Base-by-base conservation (phyloP, 106 monocot genomes). In the Dactylorhiza incarnata region DNA sequence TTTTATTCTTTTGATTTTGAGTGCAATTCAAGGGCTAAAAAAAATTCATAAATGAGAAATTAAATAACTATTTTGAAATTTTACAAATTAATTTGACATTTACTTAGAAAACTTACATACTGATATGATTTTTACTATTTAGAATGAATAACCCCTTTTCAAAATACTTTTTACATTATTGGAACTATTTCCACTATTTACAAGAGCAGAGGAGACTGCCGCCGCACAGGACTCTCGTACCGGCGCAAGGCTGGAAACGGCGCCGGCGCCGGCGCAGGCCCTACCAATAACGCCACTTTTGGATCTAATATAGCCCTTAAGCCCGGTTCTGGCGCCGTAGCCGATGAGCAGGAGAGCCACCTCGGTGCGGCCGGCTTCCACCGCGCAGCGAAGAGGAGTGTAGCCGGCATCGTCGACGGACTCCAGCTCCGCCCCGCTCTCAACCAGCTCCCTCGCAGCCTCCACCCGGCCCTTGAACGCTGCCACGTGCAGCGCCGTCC, bases 401-500 rank as follows among this genome's bases (percentile, higher is more conserved):
- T 73, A 85, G 25, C 85, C 85, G 13, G 50, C 76, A 48, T 76
- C 48, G 45, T 84, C 84, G 24, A 37, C 80, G 6, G 66, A 73
- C 37, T 81, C 77, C 48, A 84, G 22, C 29, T 74, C 25, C 16
- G 84, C 79, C 9, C 73, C 84, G 44, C 55, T 24, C 5, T 76
- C 77, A 14, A 84, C 17, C 26, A 84, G 48, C 11, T 53, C 26
- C 74, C 45, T 56, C 61, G 70, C 80, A 14, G 55, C 68, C 68
- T 81, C 81, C 7, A 49, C 9, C 66, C 77, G 44, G 8, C 84
- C 85, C 47, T 78, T 78, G 46, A 82, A 85, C 17, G 79, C 85
- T 5, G 82, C 82, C 20, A 81, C 43, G 58, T 81, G 81, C 50
- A 85, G 63, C 11, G 85, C 49, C 7, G 85, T 82, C 85, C 85